Evolutionary conservation across 768 basidiomycete genomes (phyloP).

Genomic region (Lentinula raphanica): DNA sequence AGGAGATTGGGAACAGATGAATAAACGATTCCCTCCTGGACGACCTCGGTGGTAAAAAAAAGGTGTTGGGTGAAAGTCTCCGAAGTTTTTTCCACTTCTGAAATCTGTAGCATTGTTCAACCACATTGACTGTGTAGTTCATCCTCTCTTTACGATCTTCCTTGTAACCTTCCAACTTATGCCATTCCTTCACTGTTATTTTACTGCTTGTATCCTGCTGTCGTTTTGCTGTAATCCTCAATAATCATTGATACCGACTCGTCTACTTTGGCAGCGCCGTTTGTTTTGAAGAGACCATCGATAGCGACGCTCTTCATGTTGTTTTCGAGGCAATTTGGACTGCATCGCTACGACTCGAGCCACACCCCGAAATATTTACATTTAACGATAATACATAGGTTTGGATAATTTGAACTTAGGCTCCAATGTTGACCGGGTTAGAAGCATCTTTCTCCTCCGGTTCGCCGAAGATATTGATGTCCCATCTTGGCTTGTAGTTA

Average conservation of each 20-base stretch:
- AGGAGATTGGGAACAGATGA: constrained; percentile 4
- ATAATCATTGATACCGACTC: neutral
- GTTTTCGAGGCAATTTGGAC: too few species aligned
- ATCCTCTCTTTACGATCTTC: neutral
- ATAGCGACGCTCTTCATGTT: too few species aligned
- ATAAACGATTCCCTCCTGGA: constrained; percentile 2
- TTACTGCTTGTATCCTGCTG: too few species aligned
- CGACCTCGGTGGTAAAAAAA: neutral
- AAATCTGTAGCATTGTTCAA: neutral
- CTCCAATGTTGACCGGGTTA: constrained; percentile 28
- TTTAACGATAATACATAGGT: neutral
- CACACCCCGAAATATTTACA: too few species aligned
- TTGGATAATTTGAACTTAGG: neutral
- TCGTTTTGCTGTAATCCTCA: neutral
- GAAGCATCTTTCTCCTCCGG: constrained; percentile 44
- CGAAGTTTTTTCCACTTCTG: neutral
- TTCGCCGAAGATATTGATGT: constrained; percentile 68
- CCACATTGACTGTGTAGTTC: neutral
- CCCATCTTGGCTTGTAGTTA: constrained; percentile 58
- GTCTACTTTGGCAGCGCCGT: too few species aligned
- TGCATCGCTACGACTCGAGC: too few species aligned
- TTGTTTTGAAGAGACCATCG: too few species aligned
- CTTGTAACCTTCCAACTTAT: neutral
- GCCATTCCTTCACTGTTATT: neutral
- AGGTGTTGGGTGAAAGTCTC: neutral